phyloP scores from a whole-genome alignment of 805 yeast species.

The Starmerella stigmatis region DNA sequence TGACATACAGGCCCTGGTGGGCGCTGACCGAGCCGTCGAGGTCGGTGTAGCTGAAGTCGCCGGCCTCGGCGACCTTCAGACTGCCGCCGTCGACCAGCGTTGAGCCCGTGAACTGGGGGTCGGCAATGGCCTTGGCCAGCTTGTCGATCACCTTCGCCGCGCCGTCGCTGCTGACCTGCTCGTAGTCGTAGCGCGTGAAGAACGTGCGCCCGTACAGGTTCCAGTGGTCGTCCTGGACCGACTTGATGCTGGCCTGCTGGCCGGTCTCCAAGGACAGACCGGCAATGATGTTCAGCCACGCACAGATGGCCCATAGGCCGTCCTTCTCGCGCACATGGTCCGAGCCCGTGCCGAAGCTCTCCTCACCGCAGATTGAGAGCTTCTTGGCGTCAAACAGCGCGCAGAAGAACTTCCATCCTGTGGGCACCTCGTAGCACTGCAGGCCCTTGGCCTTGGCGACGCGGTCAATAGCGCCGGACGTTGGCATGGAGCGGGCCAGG shows the following conservation, averaged over 20 bases:
- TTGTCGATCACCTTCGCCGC: conserved; percentile 58
- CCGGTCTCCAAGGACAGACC: conserved; percentile 52
- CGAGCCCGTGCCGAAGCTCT: conserved; percentile 95
- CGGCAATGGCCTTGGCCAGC: conserved; percentile 35
- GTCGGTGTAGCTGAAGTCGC: conserved; percentile 85
- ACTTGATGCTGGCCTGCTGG: conserved; percentile 60
- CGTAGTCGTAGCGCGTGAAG: conserved; percentile 92
- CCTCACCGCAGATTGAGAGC: conserved; percentile 95
- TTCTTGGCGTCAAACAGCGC: conserved; percentile 87
- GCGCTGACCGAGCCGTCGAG: conserved; percentile 81
- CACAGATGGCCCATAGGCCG: conserved; percentile 94
- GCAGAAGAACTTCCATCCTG: conserved; percentile 98
- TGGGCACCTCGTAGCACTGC: conserved; percentile 85
- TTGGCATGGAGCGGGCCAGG: conserved; percentile 95
- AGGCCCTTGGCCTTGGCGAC: conserved; percentile 74
- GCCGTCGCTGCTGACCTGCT: conserved; percentile 64
- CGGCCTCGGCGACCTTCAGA: conserved; percentile 59
- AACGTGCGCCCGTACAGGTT: conserved; percentile 87
- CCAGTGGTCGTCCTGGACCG: conserved; percentile 84
- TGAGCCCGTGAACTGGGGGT: conserved; percentile 42
- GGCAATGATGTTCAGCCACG: conserved; percentile 93
- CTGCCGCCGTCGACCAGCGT: conserved; percentile 35
- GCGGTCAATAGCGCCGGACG: conserved; percentile 83
- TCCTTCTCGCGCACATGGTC: conserved; percentile 96
- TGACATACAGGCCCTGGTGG: conserved; percentile 82